These are phyloP conservation scores for Solanum sejunctum DNA, from an alignment of 257 asterid species.

Conservation along the genomic window DNA sequence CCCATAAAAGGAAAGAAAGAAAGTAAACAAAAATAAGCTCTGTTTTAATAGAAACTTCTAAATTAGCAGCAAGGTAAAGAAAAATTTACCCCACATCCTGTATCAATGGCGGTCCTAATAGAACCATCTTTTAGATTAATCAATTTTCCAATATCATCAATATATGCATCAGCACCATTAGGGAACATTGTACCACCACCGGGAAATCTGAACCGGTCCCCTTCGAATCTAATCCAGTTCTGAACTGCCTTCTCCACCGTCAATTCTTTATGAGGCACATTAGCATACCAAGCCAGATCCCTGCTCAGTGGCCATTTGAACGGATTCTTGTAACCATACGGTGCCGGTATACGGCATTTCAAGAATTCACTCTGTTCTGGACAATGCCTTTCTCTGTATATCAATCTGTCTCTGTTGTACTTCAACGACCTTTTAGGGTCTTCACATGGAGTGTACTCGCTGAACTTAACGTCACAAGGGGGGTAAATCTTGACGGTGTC, in stretches of 20 bases:
- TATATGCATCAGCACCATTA: conserved; percentile 62
- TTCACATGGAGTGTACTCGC: conserved; percentile 82
- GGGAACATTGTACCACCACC: conserved; percentile 97
- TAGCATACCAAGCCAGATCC: conserved; percentile 78
- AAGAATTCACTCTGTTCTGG: conserved; percentile 36
- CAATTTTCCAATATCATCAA: conserved; percentile 58
- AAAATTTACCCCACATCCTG: conserved; percentile 82
- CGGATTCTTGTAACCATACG: conserved; percentile 56
- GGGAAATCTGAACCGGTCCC: conserved; percentile 65
- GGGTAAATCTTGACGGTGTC: conserved; percentile 24
- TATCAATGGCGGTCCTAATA: conserved; percentile 78
- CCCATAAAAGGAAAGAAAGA: neutral
- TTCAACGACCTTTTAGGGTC: conserved; percentile 49
- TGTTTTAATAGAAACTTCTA: neutral
- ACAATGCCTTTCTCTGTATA: conserved; percentile 75
- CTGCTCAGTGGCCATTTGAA: conserved; percentile 72
- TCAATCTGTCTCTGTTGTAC: conserved; percentile 29
- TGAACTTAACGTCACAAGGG: conserved; percentile 34
- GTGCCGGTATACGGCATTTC: conserved; percentile 70
- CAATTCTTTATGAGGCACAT: conserved; percentile 72
- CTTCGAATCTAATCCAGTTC: conserved; percentile 77
- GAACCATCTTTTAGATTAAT: conserved; percentile 65
- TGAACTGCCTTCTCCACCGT: conserved; percentile 86
- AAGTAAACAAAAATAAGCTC: neutral
- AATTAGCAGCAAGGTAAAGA: neutral